Conservation (phyloP, 2,329 filamentous ascomycete genomes). For the Diaporthe amygdali region DNA sequence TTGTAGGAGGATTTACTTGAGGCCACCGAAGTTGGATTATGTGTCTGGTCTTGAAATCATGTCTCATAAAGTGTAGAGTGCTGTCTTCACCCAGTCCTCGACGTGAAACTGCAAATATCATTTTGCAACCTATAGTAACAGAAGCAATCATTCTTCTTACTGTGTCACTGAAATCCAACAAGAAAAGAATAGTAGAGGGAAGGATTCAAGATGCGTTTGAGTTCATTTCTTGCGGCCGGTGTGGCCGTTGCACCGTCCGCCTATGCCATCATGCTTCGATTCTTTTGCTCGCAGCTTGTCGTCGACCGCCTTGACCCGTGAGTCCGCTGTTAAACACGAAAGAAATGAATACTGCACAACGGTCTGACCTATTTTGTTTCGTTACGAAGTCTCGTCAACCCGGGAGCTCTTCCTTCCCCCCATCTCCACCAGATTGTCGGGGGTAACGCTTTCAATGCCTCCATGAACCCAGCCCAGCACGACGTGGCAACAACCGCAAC, state of each 20-base stretch:
- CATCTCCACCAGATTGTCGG: slow-evolving; percentile 18
- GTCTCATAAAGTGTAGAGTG: neutral
- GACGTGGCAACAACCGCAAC: slow-evolving; percentile 19
- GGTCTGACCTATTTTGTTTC: neutral
- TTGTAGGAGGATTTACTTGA: neutral
- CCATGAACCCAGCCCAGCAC: neutral
- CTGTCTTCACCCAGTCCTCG: neutral
- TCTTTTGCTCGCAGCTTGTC: slow-evolving; percentile 29
- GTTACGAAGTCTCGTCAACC: slow-evolving; percentile 17
- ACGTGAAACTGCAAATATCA: neutral
- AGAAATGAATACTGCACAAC: neutral
- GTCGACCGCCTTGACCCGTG: slow-evolving; percentile 32
- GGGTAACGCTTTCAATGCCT: slow-evolving; percentile 10
- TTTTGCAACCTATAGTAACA: neutral
- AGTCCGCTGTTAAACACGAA: neutral
- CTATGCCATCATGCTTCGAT: neutral
- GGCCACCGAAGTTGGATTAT: too few species aligned
- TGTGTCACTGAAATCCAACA: neutral
- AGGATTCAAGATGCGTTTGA: neutral
- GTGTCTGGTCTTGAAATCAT: neutral
- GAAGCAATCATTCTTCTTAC: neutral
- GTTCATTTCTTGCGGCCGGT: neutral
- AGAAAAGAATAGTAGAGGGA: neutral
- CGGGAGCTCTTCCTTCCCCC: neutral
- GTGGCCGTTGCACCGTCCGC: neutral